These are phyloP conservation scores for Spirogloea muscicola DNA, from an alignment of 139 green algal species.

Conservation along the genomic window DNA sequence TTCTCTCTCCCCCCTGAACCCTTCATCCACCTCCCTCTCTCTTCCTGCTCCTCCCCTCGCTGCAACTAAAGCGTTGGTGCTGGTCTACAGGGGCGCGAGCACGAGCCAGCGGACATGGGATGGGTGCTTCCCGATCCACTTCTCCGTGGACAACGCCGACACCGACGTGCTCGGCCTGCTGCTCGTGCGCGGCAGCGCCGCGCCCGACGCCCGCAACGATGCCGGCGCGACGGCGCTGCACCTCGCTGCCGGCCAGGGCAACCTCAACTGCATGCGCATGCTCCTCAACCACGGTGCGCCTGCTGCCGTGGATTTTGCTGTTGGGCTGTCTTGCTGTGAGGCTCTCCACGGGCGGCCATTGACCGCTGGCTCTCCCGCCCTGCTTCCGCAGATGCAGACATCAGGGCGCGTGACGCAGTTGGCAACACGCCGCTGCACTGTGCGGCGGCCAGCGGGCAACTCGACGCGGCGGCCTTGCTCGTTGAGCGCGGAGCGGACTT, in stretches of 20 bases:
- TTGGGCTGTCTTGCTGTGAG: no score
- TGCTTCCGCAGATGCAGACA: conserved; percentile 16
- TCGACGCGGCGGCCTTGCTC: background rate
- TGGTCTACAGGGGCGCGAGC: background rate
- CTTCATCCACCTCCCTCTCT: no score
- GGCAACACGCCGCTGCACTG: conserved; percentile 12
- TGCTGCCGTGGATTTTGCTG: no score
- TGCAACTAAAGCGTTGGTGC: no score
- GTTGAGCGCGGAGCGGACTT: conserved; percentile 1
- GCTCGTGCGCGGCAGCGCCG: background rate
- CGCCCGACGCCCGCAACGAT: conserved; percentile 12
- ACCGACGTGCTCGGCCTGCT: conserved; percentile 7
- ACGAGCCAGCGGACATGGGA: background rate
- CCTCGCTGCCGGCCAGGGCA: conserved; percentile 14
- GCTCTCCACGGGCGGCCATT: no score
- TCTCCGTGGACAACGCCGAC: background rate
- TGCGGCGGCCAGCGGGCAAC: background rate
- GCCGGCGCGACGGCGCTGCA: conserved; percentile 7
- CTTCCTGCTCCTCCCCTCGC: no score
- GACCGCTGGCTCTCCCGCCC: background rate
- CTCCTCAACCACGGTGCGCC: conserved; percentile 8
- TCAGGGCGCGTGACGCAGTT: background rate
- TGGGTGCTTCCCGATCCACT: conserved; percentile 7
- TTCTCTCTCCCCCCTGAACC: no score
- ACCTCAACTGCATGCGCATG: conserved; percentile 1